Base-by-base conservation (phyloP, 768 basidiomycete species). In the Leccinum pellstonianum region DNA sequence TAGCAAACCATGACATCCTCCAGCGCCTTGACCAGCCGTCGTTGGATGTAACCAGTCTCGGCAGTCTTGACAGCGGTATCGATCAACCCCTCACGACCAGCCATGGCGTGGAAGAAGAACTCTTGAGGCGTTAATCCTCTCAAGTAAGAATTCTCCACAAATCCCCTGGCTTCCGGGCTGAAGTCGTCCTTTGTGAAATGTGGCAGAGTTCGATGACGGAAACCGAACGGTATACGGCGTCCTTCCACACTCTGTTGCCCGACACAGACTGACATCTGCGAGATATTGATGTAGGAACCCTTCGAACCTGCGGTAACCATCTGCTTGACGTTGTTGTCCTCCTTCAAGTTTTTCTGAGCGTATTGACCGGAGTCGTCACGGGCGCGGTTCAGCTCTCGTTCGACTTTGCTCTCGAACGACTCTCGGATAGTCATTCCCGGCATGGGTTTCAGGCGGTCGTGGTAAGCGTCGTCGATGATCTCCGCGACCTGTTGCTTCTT, bases 91-190 rank as follows among this genome's bases (percentile, higher is more conserved):
- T 98, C 97, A 66, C 97, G 92, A 76, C 97, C 96, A 68, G 96
- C 96, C 96, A 98, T 98, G 58, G 97, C 97, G 75, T 99, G 97
- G 86, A 99, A 98, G 83, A 98, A 98, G 81, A 93, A 99, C 71
- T 99, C 97, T 64, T 98, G 95, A 0, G 97, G 96, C 3, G 95
- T 98, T 60, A 99, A 73, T 25, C 97, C 95, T 58, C 95, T 90
- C 35, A 98, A 81, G 68, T 98, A 98, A 21, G 97, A 98, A 73
- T 99, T 99, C 75, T 98, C 97, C 61, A 99, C 97, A 73, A 98
- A 99, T 17, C 97, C 97, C 57, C 96, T 88, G 6, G 97, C 91
- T 70, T 98, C 96, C 2, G 97, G 95, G 69, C 93, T 93, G 79
- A 95, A 98, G 74, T 98, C 96, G 67, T 98, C 97, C 79, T 98